Percentiles rank a stretch among this genome's conserved stretches.
These are phyloP conservation scores for Hanseniaspora singularis DNA, from an alignment of 805 yeast species.

Conservation along the genomic window DNA sequence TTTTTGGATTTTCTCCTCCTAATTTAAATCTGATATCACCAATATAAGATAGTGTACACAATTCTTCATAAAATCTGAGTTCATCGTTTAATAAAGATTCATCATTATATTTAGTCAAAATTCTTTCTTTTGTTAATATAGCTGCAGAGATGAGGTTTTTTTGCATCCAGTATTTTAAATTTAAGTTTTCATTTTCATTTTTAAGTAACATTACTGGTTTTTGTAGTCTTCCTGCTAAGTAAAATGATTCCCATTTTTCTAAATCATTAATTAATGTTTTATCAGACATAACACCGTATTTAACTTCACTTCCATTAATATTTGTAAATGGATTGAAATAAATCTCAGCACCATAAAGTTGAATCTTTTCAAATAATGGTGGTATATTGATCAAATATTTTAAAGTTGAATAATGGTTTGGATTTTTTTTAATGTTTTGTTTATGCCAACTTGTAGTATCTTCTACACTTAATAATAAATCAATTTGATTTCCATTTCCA, in stretches of 20 bases:
- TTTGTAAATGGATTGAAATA: slow-evolving; percentile 85
- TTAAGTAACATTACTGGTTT: slow-evolving; percentile 68
- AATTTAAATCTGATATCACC: slow-evolving; percentile 82
- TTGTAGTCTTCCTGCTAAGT: slow-evolving; percentile 84
- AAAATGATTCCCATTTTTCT: slow-evolving; percentile 73
- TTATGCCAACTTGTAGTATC: slow-evolving; percentile 68
- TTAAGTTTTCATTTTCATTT: slow-evolving; percentile 30
- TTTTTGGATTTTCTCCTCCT: slow-evolving; percentile 86
- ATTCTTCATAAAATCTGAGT: slow-evolving; percentile 56
- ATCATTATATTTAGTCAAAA: slow-evolving; percentile 29
- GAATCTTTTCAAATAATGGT: slow-evolving; percentile 31
- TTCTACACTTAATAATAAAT: slow-evolving; percentile 70
- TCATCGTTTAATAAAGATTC: too few species aligned
- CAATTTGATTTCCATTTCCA: slow-evolving; percentile 47
- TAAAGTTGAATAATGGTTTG: slow-evolving; percentile 66
- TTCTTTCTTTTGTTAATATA: slow-evolving; percentile 37
- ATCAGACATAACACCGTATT: slow-evolving; percentile 75
- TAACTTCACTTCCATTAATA: slow-evolving; percentile 48
- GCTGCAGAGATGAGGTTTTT: slow-evolving; percentile 69
- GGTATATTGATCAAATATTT: slow-evolving; percentile 36
- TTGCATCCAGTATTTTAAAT: slow-evolving; percentile 56
- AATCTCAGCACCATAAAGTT: slow-evolving; percentile 73
- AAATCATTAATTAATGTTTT: slow-evolving; percentile 54
- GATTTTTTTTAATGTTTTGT: slow-evolving; percentile 51
- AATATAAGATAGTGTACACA: slow-evolving; percentile 69